These are phyloP conservation scores for Margaritispora aquatica DNA, from an alignment of 495 filamentous ascomycete genomes.

Conservation along the genomic window DNA sequence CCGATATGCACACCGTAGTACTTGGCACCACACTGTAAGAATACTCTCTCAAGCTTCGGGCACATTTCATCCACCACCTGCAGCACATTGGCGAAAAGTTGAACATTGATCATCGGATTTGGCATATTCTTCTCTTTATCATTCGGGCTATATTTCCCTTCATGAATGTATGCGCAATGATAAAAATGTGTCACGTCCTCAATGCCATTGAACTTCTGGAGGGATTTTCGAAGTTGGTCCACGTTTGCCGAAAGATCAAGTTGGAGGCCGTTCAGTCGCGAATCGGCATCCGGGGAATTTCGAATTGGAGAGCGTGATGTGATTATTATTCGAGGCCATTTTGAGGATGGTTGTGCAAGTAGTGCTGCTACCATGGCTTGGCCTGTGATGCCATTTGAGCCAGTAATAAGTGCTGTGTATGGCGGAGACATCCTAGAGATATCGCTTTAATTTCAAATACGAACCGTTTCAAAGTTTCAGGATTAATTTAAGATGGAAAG, in stretches of 20 bases:
- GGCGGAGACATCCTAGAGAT: background rate
- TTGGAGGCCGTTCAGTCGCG: conserved; percentile 25
- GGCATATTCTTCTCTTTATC: background rate
- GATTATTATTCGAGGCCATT: conserved; percentile 25
- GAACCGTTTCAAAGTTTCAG: background rate
- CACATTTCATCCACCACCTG: conserved; percentile 18
- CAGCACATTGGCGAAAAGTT: conserved; percentile 29
- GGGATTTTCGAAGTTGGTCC: conserved; percentile 14
- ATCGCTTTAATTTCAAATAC: background rate
- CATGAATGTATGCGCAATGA: conserved; percentile 30
- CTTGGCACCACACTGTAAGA: conserved; percentile 8
- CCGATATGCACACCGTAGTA: conserved; percentile 30
- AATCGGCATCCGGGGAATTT: conserved; percentile 14
- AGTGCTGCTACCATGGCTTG: conserved; percentile 23
- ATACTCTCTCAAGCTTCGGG: background rate
- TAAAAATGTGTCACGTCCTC: conserved; percentile 27
- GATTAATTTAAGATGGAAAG: background rate
- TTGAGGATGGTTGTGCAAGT: background rate
- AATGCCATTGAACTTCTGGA: conserved; percentile 15
- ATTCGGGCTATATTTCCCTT: no score
- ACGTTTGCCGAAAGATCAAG: conserved; percentile 6
- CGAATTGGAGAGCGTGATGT: conserved; percentile 24
- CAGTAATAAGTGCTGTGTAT: conserved; percentile 25
- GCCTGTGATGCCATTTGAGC: conserved; percentile 31
- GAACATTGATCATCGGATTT: conserved; percentile 23